Evolutionary conservation across 2,329 filamentous ascomycete species (phyloP), one percentile per base, ranked within the genome.

Genomic region (Penicillium sp.): DNA sequence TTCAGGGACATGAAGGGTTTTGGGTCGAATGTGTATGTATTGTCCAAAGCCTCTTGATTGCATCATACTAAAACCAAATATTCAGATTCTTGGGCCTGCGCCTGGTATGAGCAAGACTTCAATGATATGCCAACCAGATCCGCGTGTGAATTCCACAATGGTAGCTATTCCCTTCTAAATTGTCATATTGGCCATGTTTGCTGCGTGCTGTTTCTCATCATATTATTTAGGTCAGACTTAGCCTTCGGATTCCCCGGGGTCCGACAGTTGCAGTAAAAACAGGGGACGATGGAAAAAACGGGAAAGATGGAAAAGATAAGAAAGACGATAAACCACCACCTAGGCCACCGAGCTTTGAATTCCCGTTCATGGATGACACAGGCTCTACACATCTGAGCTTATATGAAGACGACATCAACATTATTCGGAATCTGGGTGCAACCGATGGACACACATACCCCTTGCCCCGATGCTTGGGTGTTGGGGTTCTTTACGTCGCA

Each of bases 11-110:
- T 17, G 13, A 21, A 25, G 48, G 48, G 15, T 56, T 56, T 19
- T 56, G 54, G 54, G 49, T 51, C 2, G 54, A 56, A 56, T 48
- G 54, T n/a, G 54, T 56, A 27, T 38, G 53, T 55, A 4, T 27
- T 15, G 6, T 2, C 19, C 7, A 8, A 17, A 3, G 0, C 9
- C 9, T 5, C 9, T 25, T n/a, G 19, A 33, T 27, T 37, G 9
- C 2, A 19, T 23, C 4, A n/a, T 52, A 12, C 38, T 42, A 19
- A 56, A 33, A 19, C 13, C n/a, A 19, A n/a, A 17, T 37, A 5
- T 21, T 37, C 10, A 56, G 53, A 10, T 43, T 27, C n/a, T 49
- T 27, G 38, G 37, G 8, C 46, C 31, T 29, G 43, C 7, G 10
- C 19, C 19, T 33, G 15, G n/a, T 8, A 25, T 29, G 9, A 41